A percentile compares a stretch with the other conserved stretches of the same genome.
Conservation (phyloP, 768 basidiomycete genomes). For the Rhodotorula taiwanensis region DNA sequence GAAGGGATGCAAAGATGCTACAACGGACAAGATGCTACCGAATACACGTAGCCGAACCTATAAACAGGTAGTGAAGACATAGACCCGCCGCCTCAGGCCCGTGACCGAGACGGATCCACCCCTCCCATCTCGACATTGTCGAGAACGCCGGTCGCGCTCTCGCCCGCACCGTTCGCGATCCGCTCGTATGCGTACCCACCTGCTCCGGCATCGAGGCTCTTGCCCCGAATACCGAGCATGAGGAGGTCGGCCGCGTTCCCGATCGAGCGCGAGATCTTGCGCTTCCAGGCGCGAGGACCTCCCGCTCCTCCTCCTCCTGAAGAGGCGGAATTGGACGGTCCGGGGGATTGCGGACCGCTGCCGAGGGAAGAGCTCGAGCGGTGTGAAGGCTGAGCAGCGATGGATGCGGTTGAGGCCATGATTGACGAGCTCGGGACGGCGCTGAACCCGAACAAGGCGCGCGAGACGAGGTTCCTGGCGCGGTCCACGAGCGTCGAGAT, state of each 20-base stretch:
- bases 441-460: constrained; percentile 22
- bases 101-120: not conserved
- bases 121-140: constrained; percentile 25
- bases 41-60: too few relatives aligned
- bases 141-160: constrained; percentile 4
- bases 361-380: not conserved
- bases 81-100: too few relatives aligned
- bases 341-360: too few relatives aligned
- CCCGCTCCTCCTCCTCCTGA: too few relatives aligned
- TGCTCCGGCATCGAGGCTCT: not conserved
- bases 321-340: too few relatives aligned
- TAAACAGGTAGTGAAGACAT: too few relatives aligned
- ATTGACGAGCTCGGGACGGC: not conserved
- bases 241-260: constrained; percentile 25
- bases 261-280: constrained; percentile 23
- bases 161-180: not conserved
- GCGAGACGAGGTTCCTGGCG: not conserved
- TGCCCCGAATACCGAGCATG: not conserved
- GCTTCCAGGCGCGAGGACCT: constrained; percentile 11
- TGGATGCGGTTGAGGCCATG: not conserved
- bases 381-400: not conserved
- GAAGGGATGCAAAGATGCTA: too few relatives aligned
- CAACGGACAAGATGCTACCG: too few relatives aligned
- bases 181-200: constrained; percentile 18
- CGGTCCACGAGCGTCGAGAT: not conserved